Evolutionary conservation across 2,329 filamentous ascomycete genomes (phyloP).

Genomic region (Alternaria burnsii): DNA sequence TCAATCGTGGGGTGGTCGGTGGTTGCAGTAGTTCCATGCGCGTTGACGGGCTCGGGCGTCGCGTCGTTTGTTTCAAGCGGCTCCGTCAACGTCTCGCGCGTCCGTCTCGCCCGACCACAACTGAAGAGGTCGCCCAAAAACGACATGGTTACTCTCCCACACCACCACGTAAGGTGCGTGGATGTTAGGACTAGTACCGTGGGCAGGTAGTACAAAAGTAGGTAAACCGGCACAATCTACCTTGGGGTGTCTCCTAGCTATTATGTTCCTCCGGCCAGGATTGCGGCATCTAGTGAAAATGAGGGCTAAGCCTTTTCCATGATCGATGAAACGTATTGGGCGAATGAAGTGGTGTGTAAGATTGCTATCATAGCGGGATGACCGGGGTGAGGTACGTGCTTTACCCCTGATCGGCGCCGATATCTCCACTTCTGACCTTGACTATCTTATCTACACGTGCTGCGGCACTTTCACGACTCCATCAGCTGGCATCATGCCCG

Average conservation of each 20-base stretch:
- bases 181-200: slow-evolving; percentile 5
- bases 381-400: slow-evolving; percentile 3
- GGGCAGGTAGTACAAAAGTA: slow-evolving; percentile 10
- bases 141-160: slow-evolving; percentile 16
- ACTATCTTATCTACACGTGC: slow-evolving; percentile 14
- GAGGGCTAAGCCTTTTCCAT: slow-evolving; percentile 9
- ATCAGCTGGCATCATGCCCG: slow-evolving; percentile 2
- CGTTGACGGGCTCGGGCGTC: slow-evolving; percentile 5
- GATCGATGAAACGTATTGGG: slow-evolving; percentile 13
- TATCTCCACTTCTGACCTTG: slow-evolving; percentile 8
- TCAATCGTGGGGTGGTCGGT: background rate
- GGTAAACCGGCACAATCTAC: slow-evolving; percentile 5
- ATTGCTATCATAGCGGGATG: slow-evolving; percentile 6
- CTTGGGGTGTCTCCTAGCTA: slow-evolving; percentile 5
- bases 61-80: slow-evolving; percentile 7
- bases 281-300: slow-evolving; percentile 4
- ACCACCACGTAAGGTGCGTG: slow-evolving; percentile 10
- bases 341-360: slow-evolving; percentile 11
- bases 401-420: slow-evolving; percentile 19
- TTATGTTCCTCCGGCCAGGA: slow-evolving; percentile 12
- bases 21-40: slow-evolving; percentile 11
- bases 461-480: background rate
- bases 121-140: slow-evolving; percentile 21
- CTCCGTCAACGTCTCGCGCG: slow-evolving; percentile 10
- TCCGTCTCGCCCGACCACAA: slow-evolving; percentile 16